These are phyloP conservation scores for Podaxis sp. DNA, from an alignment of 768 basidiomycete species.

Conservation along the genomic window DNA sequence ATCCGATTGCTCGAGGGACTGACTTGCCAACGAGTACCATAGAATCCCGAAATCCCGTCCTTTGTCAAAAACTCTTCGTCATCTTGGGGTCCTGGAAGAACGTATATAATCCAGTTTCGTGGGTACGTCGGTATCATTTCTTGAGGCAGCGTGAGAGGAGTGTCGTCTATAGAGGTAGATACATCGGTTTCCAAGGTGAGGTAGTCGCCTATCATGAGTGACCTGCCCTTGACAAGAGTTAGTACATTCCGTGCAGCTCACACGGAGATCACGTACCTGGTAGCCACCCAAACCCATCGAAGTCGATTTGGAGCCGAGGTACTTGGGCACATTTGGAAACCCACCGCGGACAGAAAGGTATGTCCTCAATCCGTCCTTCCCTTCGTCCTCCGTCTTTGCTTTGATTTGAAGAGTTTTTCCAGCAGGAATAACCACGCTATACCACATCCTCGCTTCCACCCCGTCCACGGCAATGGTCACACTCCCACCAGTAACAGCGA, in stretches of 20 bases:
- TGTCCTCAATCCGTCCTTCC: conserved; percentile 45
- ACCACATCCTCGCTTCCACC: conserved; percentile 44
- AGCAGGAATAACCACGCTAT: conserved; percentile 42
- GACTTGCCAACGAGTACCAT: conserved; percentile 50
- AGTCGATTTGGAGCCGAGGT: conserved; percentile 66
- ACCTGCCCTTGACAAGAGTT: conserved; percentile 42
- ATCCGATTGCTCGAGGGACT: conserved; percentile 61
- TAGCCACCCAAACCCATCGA: conserved; percentile 63
- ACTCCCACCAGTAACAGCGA: conserved; percentile 57
- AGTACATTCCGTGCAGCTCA: not conserved
- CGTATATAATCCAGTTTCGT: conserved; percentile 49
- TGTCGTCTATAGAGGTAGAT: conserved; percentile 21
- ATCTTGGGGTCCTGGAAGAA: conserved; percentile 63
- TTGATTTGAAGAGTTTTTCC: conserved; percentile 44
- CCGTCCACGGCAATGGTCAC: conserved; percentile 44
- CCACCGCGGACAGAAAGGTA: conserved; percentile 63
- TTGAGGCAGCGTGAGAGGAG: conserved; percentile 24
- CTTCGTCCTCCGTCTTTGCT: conserved; percentile 20
- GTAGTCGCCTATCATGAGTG: conserved; percentile 51
- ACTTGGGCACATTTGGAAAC: conserved; percentile 54
- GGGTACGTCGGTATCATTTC: conserved; percentile 44
- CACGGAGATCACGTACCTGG: conserved; percentile 36
- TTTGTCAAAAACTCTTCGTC: conserved; percentile 53
- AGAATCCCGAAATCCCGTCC: conserved; percentile 50
- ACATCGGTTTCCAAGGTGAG: conserved; percentile 38